These are phyloP conservation scores for Lumnitzera littorea DNA, from an alignment of 345 rosid species.

Conservation along the genomic window DNA sequence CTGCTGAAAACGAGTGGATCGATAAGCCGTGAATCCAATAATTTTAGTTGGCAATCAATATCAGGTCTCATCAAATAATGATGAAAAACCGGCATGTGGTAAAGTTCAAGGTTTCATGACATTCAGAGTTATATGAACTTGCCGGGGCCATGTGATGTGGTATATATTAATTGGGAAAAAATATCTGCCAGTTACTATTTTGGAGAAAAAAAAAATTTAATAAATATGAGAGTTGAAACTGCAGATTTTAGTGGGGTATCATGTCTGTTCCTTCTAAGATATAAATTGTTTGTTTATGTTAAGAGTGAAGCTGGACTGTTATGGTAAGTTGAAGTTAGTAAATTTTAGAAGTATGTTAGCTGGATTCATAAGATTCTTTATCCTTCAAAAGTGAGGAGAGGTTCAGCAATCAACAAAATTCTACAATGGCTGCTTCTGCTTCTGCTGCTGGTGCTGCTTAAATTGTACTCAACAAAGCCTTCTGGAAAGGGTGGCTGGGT, in stretches of 20 bases:
- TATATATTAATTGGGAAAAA: too few species aligned
- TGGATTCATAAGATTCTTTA: neutral
- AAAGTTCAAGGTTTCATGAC: too few species aligned
- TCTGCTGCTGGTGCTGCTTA: too few species aligned
- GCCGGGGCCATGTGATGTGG: too few species aligned
- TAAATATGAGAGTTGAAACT: conserved; percentile 4
- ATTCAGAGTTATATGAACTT: too few species aligned
- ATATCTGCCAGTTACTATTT: too few species aligned
- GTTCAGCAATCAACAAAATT: conserved; percentile 6
- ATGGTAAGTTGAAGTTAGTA: neutral
- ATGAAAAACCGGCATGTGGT: too few species aligned
- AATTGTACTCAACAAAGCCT: too few species aligned
- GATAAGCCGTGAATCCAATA: conserved; percentile 36
- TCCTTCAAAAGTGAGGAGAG: conserved; percentile 6
- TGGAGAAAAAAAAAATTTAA: neutral
- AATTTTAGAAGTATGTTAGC: conserved; percentile 3
- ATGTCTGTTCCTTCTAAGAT: conserved; percentile 3
- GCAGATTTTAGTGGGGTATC: conserved; percentile 10
- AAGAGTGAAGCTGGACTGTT: conserved; percentile 8
- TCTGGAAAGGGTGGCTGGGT: neutral
- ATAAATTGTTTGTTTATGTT: neutral
- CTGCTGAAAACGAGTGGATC: conserved; percentile 50
- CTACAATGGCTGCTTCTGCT: conserved; percentile 7
- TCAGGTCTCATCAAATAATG: too few species aligned
- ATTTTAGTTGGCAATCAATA: neutral